These are phyloP conservation scores for Scytalidium sp. DNA, from an alignment of 2,329 filamentous ascomycete genomes.

Conservation along the genomic window DNA sequence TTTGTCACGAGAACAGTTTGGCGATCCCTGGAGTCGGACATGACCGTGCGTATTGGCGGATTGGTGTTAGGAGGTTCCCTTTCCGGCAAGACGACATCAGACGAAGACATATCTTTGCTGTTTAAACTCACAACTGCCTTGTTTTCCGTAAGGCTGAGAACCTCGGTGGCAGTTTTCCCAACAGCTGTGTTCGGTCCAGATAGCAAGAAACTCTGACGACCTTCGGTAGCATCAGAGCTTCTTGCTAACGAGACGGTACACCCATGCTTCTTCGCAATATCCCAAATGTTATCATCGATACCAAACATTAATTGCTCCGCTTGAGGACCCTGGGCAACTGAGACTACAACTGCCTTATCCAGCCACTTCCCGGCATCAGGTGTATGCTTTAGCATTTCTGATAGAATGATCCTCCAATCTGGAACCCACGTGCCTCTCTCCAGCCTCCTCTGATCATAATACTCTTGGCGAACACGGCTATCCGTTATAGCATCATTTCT, in stretches of 20 bases:
- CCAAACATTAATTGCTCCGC: slow-evolving; percentile 8
- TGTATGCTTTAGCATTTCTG: slow-evolving; percentile 11
- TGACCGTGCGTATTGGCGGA: slow-evolving; percentile 18
- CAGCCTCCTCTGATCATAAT: slow-evolving; percentile 1
- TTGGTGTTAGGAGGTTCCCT: slow-evolving; percentile 11
- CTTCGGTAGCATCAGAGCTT: not conserved
- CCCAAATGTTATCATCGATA: slow-evolving; percentile 19
- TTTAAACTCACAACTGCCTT: not conserved
- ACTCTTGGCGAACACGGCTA: slow-evolving; percentile 11
- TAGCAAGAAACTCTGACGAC: slow-evolving; percentile 11
- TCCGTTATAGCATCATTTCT: not conserved
- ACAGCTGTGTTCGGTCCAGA: slow-evolving; percentile 18
- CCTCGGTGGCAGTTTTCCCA: slow-evolving; percentile 13
- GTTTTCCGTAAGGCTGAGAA: slow-evolving; percentile 10
- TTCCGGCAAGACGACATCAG: not conserved
- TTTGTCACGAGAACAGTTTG: not conserved
- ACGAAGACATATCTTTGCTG: not conserved
- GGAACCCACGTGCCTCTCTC: slow-evolving; percentile 7
- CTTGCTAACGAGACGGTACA: slow-evolving; percentile 13
- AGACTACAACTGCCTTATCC: slow-evolving; percentile 13
- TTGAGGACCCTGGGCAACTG: slow-evolving; percentile 8
- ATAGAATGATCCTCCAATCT: slow-evolving; percentile 19
- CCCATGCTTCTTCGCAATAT: slow-evolving; percentile 14
- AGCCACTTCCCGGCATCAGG: slow-evolving; percentile 16
- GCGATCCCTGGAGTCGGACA: not conserved